Evolutionary conservation across 2,329 filamentous ascomycete species (phyloP).

Genomic region (Kalaharituber pfeilii): DNA sequence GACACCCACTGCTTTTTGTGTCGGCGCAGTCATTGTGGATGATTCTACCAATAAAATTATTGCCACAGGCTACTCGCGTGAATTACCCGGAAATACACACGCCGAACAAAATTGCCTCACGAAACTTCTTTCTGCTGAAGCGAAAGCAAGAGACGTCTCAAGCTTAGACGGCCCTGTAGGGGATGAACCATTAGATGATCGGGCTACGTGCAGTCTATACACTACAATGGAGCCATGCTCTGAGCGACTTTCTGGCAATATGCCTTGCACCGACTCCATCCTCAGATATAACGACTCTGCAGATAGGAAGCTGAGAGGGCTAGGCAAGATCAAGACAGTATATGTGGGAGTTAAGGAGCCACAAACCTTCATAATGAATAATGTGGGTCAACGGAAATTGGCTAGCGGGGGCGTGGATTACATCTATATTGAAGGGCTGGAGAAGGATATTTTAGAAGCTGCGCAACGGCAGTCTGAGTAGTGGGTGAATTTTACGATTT

Average conservation of each 20-base stretch:
- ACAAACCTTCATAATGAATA: conserved; percentile 71
- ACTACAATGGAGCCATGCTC: conserved; percentile 86
- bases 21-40: conserved; percentile 73
- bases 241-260: conserved; percentile 53
- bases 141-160: conserved; percentile 11
- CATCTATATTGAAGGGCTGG: conserved; percentile 54
- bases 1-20: conserved; percentile 79
- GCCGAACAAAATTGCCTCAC: conserved; percentile 83
- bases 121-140: conserved; percentile 39
- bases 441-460: conserved; percentile 62
- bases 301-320: conserved; percentile 23
- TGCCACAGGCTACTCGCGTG: conserved; percentile 75
- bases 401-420: conserved; percentile 57
- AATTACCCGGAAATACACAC: conserved; percentile 83
- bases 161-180: too few relatives aligned
- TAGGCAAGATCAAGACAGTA: conserved; percentile 48
- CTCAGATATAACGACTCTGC: conserved; percentile 28
- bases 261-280: conserved; percentile 64
- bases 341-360: conserved; percentile 83
- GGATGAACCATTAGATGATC: too few relatives aligned
- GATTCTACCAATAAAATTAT: conserved; percentile 38
- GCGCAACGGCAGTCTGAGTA: too few relatives aligned
- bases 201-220: conserved; percentile 42
- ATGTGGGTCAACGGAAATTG: conserved; percentile 54
- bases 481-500: too few relatives aligned